These are phyloP conservation scores for Nigrograna mackinnonii DNA, from an alignment of 2,329 filamentous ascomycete species.

Conservation along the genomic window DNA sequence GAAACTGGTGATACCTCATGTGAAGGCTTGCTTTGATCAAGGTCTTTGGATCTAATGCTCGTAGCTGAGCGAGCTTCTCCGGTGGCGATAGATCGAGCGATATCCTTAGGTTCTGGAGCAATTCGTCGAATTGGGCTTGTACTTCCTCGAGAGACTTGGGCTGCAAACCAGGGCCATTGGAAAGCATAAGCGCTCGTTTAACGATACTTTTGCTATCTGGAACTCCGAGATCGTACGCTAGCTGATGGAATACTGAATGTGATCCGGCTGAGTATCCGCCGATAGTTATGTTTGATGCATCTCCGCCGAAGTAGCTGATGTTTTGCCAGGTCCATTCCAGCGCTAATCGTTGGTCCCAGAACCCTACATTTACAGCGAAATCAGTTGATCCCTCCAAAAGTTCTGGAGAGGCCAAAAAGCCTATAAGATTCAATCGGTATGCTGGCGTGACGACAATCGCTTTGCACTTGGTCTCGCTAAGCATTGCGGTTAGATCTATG, in stretches of 20 bases:
- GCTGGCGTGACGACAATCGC: slow-evolving; percentile 59
- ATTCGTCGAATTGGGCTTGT: slow-evolving; percentile 57
- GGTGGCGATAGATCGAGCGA: slow-evolving; percentile 38
- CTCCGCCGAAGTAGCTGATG: slow-evolving; percentile 55
- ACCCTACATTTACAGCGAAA: slow-evolving; percentile 54
- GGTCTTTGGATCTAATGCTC: slow-evolving; percentile 39
- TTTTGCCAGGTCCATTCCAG: slow-evolving; percentile 60
- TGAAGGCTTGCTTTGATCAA: slow-evolving; percentile 48
- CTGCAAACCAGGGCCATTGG: slow-evolving; percentile 57
- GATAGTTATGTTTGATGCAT: slow-evolving; percentile 56
- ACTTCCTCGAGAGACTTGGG: slow-evolving; percentile 52
- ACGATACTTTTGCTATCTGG: slow-evolving; percentile 52
- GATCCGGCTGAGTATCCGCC: slow-evolving; percentile 61
- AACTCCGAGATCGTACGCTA: slow-evolving; percentile 59
- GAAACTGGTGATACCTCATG: slow-evolving; percentile 58
- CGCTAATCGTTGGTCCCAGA: slow-evolving; percentile 61
- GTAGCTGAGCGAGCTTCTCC: slow-evolving; percentile 53
- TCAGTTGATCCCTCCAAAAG: slow-evolving; percentile 41
- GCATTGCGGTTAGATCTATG: slow-evolving; percentile 47
- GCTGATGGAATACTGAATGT: slow-evolving; percentile 60
- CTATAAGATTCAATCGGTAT: slow-evolving; percentile 61
- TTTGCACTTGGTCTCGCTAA: slow-evolving; percentile 50
- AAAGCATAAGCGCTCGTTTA: slow-evolving; percentile 57
- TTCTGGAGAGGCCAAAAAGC: slow-evolving; percentile 57
- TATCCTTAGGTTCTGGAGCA: slow-evolving; percentile 51